Evolutionary conservation across 2,329 filamentous ascomycete genomes (phyloP), one percentile per base, ranked within the genome.

Genomic region (Talaromyces sp.): DNA sequence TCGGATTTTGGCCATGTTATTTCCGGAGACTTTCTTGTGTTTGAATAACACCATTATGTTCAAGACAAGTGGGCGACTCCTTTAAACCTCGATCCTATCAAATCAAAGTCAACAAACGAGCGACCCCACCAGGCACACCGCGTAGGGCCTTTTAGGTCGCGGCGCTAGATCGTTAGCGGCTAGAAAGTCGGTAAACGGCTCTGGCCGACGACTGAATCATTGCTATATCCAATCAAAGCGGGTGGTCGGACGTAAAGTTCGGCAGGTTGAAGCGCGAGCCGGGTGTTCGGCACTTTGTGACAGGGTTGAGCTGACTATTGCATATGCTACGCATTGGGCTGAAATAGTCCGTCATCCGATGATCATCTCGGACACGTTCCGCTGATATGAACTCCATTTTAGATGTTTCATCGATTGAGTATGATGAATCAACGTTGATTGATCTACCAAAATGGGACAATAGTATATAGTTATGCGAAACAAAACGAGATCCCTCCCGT

Each of bases 271-370:
- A 7, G 56, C 37, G 56, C 56, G 35, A 59, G 56, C 11, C 56
- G 56, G 56, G 37, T 59, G 56, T 59, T 31, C 56, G 56, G 56
- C 56, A 59, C 56, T 7, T 19, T 43, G 25, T n/a, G 13, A 13
- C 15, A 3, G 47, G 25, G 19, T 27, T 50, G 47, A 27, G 22
- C 27, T 50, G 22, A 50, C 5, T 31, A 31, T 31, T 31, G 27
- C 27, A 50, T 52, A 54, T 6, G 50, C 19, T 52, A 13, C 27
- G 50, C 9, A 33, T 35, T 54, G 31, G 50, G 50, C 50, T 35
- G 31, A 54, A 19, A 22, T 13, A 25, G 22, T 19, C 41, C 41
- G 19, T 47, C 11, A 5, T 47, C 45, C 45, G 17, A 17, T 27
- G 7, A 50, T 27, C 2, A 10, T n/a, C 7, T 35, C 31, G 50